Conservation (phyloP, 2,329 filamentous ascomycete genomes). For the Colletotrichum plurivorum region DNA sequence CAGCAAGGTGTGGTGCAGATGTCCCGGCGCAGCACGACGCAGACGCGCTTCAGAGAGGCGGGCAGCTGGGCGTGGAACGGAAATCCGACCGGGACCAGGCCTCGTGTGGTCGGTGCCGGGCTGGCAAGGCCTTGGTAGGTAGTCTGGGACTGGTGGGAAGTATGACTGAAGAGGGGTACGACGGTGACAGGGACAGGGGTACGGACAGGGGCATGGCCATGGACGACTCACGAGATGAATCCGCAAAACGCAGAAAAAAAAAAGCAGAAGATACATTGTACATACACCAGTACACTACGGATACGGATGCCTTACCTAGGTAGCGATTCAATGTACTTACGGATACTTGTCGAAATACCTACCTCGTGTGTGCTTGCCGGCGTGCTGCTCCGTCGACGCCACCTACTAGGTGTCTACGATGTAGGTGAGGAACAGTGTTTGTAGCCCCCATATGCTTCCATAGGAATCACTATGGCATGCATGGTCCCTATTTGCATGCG, state of each 20-base stretch:
- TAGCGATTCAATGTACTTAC: background rate
- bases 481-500: too few species aligned
- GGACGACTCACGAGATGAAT: background rate
- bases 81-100: constrained; percentile 13
- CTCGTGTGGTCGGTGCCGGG: constrained; percentile 2
- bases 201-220: too few species aligned
- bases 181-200: constrained; percentile 23
- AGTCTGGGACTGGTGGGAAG: constrained; percentile 15
- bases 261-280: constrained; percentile 7
- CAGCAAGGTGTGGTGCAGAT: constrained; percentile 29
- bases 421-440: too few species aligned
- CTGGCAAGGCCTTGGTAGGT: background rate
- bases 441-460: too few species aligned
- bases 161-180: constrained; percentile 14
- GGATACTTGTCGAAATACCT: too few species aligned
- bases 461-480: too few species aligned
- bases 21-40: constrained; percentile 31
- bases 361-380: too few species aligned
- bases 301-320: background rate
- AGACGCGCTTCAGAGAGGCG: too few species aligned
- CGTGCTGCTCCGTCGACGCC: too few species aligned
- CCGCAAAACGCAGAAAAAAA: background rate
- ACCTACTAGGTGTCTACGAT: too few species aligned
- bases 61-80: constrained; percentile 14
- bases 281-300: too few species aligned